Percentiles rank a stretch among this genome's conserved stretches.
Evolutionary conservation across 2,329 filamentous ascomycete species (phyloP).

Genomic region (Knufia fluminis): DNA sequence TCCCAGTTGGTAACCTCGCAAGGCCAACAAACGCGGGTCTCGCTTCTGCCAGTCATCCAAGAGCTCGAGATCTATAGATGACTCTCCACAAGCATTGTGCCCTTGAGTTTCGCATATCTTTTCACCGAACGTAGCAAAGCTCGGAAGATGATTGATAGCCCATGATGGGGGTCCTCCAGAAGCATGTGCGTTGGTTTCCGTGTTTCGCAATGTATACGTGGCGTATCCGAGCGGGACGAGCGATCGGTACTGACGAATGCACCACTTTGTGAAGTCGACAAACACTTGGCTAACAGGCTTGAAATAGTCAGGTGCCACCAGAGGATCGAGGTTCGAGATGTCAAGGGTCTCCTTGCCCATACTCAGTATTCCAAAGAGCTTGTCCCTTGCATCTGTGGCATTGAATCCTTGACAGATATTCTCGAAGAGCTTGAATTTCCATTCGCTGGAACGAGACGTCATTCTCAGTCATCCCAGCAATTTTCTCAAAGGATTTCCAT

Average conservation of each 20-base stretch:
- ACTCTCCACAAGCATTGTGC: no score
- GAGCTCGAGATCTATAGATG: no score
- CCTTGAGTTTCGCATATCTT: no score
- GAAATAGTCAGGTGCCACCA: not conserved
- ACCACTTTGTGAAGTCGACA: conserved; percentile 1
- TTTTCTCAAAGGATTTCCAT: not conserved
- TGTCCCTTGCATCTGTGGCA: conserved; percentile 10
- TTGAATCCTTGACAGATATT: not conserved
- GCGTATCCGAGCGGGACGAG: not conserved
- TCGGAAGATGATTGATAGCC: no score
- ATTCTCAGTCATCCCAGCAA: not conserved
- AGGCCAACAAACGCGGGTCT: not conserved
- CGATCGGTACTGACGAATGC: not conserved
- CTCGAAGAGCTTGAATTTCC: not conserved
- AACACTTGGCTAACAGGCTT: not conserved
- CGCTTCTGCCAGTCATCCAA: not conserved
- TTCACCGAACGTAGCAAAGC: no score
- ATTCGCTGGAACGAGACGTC: not conserved
- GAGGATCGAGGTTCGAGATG: not conserved
- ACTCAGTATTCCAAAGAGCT: conserved; percentile 3
- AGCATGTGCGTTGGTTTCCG: no score
- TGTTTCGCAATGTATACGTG: not conserved
- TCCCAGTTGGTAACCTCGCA: not conserved
- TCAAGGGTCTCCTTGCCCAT: not conserved
- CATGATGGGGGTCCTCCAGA: no score